A percentile compares a stretch with the other conserved stretches of the same genome.
Evolutionary conservation across 1,284 basidiomycete genomes (phyloP).

Genomic region (Pascua guehoae): DNA sequence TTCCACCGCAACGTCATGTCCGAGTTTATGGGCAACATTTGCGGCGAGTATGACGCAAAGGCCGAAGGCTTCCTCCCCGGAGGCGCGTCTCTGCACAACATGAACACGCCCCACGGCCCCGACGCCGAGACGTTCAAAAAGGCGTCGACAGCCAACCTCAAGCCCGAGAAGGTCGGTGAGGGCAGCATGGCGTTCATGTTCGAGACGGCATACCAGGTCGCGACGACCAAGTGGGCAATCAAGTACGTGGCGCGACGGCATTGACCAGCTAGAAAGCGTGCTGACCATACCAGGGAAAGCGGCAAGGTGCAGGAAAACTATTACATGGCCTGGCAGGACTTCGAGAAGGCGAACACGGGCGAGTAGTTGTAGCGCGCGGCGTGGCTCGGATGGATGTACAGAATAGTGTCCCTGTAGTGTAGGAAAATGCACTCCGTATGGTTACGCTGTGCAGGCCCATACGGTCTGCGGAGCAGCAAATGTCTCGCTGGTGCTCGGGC

Average conservation of each 20-base stretch:
- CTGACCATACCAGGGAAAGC: conserved; percentile 10
- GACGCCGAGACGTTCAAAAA: conserved; percentile 17
- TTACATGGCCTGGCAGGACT: conserved; percentile 8
- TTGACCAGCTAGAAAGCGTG: not conserved
- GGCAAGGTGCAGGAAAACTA: conserved; percentile 30
- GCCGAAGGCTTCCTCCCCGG: conserved; percentile 18
- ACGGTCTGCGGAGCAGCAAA: too few species aligned
- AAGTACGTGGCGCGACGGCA: not conserved
- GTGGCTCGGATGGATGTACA: too few species aligned
- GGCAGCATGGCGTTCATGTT: conserved; percentile 36
- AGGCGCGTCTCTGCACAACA: conserved; percentile 30
- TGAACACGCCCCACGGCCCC: conserved; percentile 32
- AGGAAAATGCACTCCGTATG: too few species aligned
- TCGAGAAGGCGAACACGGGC: not conserved
- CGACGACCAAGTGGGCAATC: conserved; percentile 28
- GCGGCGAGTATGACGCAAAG: conserved; percentile 24
- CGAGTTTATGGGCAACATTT: conserved; percentile 22
- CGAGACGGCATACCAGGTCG: conserved; percentile 28
- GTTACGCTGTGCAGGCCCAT: too few species aligned
- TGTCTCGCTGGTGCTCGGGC: too few species aligned
- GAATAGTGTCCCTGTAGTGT: too few species aligned
- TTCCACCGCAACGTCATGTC: conserved; percentile 60
- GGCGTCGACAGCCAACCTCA: conserved; percentile 14
- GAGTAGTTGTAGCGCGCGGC: too few species aligned
- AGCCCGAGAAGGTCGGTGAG: conserved; percentile 24